Evolutionary conservation across 2,329 filamentous ascomycete genomes (phyloP).

Genomic region (Chalara sp.): DNA sequence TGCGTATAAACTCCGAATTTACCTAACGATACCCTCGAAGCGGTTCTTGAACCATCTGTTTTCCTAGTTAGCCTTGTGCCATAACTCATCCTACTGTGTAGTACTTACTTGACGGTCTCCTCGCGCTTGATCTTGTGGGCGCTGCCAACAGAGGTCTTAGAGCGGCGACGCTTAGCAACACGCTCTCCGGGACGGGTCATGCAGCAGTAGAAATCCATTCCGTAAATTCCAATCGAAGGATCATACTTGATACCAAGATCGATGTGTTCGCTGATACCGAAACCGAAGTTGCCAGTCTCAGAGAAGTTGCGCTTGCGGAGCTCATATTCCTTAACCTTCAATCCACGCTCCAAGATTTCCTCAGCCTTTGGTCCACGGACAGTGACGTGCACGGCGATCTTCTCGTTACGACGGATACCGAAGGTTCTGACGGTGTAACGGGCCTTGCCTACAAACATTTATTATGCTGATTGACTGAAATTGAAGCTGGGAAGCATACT

Average conservation of each 20-base stretch:
- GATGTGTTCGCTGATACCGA: constrained; percentile 99
- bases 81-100: neutral
- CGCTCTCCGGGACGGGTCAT: constrained; percentile 99
- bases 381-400: constrained; percentile 99
- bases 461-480: constrained; percentile 9
- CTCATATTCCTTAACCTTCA: constrained; percentile 99
- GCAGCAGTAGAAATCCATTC: constrained; percentile 99
- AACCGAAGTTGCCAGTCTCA: constrained; percentile 99
- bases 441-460: constrained; percentile 71
- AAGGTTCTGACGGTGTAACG: constrained; percentile 99
- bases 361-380: constrained; percentile 98
- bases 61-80: neutral
- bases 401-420: constrained; percentile 99
- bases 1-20: constrained; percentile 40
- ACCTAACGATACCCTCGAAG: constrained; percentile 80
- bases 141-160: constrained; percentile 78
- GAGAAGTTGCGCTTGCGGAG: constrained; percentile 99
- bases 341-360: constrained; percentile 99
- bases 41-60: constrained; percentile 70
- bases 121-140: constrained; percentile 88
- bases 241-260: constrained; percentile 99
- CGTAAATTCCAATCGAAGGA: constrained; percentile 96
- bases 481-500: constrained; percentile 50
- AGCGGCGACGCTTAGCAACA: constrained; percentile 89
- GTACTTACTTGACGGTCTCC: constrained; percentile 73